These are phyloP conservation scores for Austroboletus eburneus DNA, from an alignment of 768 basidiomycete genomes.

Conservation along the genomic window DNA sequence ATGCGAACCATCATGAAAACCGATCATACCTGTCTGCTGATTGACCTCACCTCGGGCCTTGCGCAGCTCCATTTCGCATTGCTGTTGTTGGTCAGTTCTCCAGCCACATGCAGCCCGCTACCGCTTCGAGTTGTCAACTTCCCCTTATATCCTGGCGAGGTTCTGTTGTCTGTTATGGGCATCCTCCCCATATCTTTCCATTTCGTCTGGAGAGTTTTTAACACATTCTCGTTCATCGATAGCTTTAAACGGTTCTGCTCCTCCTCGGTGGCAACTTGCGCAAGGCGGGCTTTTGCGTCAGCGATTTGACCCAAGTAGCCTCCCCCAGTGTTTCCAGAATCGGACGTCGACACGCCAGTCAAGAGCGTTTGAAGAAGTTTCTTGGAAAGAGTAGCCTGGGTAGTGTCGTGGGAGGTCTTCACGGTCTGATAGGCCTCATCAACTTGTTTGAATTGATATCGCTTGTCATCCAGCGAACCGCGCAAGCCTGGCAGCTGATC, in stretches of 20 bases:
- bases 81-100: constrained; percentile 70
- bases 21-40: constrained; percentile 50
- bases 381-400: constrained; percentile 64
- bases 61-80: constrained; percentile 46
- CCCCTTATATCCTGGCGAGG: constrained; percentile 52
- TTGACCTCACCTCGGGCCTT: constrained; percentile 53
- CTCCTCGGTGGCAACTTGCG: constrained; percentile 78
- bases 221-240: constrained; percentile 71
- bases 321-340: constrained; percentile 65
- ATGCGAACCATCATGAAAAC: neutral
- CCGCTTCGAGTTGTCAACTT: constrained; percentile 52
- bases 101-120: constrained; percentile 63
- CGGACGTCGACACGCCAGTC: constrained; percentile 80
- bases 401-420: constrained; percentile 63
- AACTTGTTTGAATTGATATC: constrained; percentile 51
- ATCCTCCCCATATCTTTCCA: constrained; percentile 84
- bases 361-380: constrained; percentile 93
- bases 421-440: constrained; percentile 52
- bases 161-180: constrained; percentile 71
- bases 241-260: constrained; percentile 78
- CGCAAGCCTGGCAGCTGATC: constrained; percentile 61
- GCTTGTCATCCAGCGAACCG: constrained; percentile 52
- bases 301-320: constrained; percentile 98
- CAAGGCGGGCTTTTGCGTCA: constrained; percentile 68
- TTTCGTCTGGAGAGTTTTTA: constrained; percentile 65